These are phyloP conservation scores for Trichoderma erinaceum DNA, from an alignment of 495 filamentous ascomycete genomes.

Conservation along the genomic window DNA sequence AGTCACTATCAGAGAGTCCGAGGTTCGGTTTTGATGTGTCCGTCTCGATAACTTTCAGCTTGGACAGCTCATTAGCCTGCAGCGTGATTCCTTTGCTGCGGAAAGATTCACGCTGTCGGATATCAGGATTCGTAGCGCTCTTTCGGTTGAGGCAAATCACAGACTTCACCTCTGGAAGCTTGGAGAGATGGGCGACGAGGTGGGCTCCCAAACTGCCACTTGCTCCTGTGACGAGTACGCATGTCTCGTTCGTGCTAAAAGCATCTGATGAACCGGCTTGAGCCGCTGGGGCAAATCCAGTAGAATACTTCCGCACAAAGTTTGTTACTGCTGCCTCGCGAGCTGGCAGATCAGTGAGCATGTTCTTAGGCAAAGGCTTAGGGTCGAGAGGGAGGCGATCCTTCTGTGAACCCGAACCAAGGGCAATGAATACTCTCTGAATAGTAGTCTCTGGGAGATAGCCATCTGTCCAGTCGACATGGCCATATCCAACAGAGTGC, in stretches of 20 bases:
- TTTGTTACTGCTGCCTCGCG: too few species aligned
- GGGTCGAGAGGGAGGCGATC: too few species aligned
- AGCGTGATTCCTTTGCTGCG: conserved; percentile 32
- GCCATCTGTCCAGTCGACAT: too few species aligned
- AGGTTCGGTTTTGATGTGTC: conserved; percentile 41
- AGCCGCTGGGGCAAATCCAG: too few species aligned
- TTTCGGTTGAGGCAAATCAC: conserved; percentile 45
- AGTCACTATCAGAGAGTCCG: conserved; percentile 37
- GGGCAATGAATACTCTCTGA: too few species aligned
- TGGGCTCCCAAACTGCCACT: conserved; percentile 47
- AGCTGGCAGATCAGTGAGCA: too few species aligned
- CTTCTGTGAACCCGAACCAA: too few species aligned
- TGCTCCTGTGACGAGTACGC: conserved; percentile 47
- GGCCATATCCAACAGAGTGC: too few species aligned
- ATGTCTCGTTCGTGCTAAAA: background rate
- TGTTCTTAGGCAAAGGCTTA: too few species aligned
- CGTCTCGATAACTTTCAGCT: conserved; percentile 41
- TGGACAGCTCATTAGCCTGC: conserved; percentile 23
- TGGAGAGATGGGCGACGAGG: conserved; percentile 35
- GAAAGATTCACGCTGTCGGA: conserved; percentile 38
- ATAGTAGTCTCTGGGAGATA: too few species aligned
- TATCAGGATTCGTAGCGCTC: conserved; percentile 19
- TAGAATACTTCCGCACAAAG: too few species aligned
- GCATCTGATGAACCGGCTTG: too few species aligned
- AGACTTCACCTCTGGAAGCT: conserved; percentile 29